These are phyloP conservation scores for Pachyrhizus erosus DNA, from an alignment of 306 rosid species.

Conservation along the genomic window DNA sequence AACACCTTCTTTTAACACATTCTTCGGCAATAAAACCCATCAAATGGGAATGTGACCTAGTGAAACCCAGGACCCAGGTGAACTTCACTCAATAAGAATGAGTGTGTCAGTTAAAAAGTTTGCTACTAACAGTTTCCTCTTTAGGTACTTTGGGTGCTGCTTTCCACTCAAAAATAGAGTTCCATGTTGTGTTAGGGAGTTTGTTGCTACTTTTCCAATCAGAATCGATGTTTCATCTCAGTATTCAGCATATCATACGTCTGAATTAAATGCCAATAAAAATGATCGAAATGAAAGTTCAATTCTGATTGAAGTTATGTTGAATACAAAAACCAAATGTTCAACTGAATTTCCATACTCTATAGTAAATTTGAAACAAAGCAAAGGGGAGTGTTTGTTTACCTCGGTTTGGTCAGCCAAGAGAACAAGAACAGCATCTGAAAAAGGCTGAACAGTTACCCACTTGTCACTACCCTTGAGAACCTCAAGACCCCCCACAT, in stretches of 20 bases:
- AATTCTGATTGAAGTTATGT: background rate
- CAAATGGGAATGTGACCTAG: background rate
- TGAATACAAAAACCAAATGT: background rate
- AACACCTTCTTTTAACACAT: background rate
- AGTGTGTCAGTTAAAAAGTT: background rate
- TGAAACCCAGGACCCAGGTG: background rate
- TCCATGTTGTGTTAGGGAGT: too few species aligned
- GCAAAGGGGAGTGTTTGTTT: background rate
- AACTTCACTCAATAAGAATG: background rate
- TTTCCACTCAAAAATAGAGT: background rate
- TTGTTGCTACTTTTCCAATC: too few species aligned
- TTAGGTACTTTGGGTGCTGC: background rate
- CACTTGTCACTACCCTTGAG: constrained; percentile 55
- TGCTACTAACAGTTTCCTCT: background rate
- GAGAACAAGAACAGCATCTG: constrained; percentile 79
- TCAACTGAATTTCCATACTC: background rate
- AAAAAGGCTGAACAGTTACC: constrained; percentile 70
- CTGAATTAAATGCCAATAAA: background rate
- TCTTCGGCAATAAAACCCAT: background rate
- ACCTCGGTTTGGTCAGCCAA: constrained; percentile 95
- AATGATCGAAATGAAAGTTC: background rate
- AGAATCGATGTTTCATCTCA: too few species aligned
- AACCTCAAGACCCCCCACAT: constrained; percentile 87
- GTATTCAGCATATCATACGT: background rate
- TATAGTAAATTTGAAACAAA: background rate